Evolutionary conservation across 805 yeast species (phyloP).

Genomic region (Barnettozyma sucrosica): DNA sequence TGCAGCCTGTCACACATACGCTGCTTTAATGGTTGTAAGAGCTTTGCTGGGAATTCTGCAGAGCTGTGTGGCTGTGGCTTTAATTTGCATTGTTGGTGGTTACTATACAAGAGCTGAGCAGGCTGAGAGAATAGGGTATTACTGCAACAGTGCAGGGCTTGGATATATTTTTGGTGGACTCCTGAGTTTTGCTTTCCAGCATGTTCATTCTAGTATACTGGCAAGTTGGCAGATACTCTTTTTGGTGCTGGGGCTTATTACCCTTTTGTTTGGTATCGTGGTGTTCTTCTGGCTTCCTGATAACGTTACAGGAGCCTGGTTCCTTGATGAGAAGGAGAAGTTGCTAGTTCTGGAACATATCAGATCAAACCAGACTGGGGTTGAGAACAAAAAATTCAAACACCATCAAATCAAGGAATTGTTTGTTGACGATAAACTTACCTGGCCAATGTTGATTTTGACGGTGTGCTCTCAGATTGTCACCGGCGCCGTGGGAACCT

Average conservation of each 20-base stretch:
- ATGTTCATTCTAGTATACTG: slow-evolving; percentile 34
- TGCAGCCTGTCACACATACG: slow-evolving; percentile 43
- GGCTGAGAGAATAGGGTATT: slow-evolving; percentile 43
- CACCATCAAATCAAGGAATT: slow-evolving; percentile 36
- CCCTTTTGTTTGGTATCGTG: slow-evolving; percentile 41
- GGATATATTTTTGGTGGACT: slow-evolving; percentile 34
- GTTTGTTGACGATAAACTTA: slow-evolving; percentile 35
- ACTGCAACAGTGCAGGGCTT: too few relatives aligned
- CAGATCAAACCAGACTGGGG: slow-evolving; percentile 40
- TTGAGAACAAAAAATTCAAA: slow-evolving; percentile 38
- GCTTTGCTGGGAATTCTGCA: slow-evolving; percentile 47
- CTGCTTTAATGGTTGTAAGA: slow-evolving; percentile 46
- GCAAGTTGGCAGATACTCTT: slow-evolving; percentile 54
- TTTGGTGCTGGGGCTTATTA: slow-evolving; percentile 46
- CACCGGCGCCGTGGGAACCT: slow-evolving; percentile 36
- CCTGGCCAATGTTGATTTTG: slow-evolving; percentile 39
- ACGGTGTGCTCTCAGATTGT: slow-evolving; percentile 39
- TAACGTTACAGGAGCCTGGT: slow-evolving; percentile 31
- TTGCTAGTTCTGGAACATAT: slow-evolving; percentile 33
- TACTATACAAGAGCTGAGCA: slow-evolving; percentile 51
- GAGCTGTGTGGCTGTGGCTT: too few relatives aligned
- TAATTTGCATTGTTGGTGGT: too few relatives aligned
- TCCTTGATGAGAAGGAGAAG: slow-evolving; percentile 34
- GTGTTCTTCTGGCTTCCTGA: slow-evolving; percentile 42
- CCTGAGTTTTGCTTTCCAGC: slow-evolving; percentile 45